These are phyloP conservation scores for Dendrocalamus sinicus DNA, from an alignment of 176 grass and related monocot genomes.

Conservation along the genomic window DNA sequence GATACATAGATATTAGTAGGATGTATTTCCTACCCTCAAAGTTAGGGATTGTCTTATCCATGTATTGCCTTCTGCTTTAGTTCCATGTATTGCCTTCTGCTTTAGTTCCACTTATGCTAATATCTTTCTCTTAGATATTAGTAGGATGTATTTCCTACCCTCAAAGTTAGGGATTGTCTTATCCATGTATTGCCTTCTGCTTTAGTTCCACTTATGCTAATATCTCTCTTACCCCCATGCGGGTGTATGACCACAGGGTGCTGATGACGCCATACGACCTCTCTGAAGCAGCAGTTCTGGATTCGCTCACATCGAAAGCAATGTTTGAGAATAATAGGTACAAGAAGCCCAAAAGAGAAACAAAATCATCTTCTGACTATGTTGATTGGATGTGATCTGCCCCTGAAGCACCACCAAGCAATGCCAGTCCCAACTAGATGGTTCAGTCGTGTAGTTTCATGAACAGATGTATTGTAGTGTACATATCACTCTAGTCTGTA, in stretches of 20 bases:
- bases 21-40: background rate
- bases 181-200: background rate
- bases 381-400: conserved; percentile 53
- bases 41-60: background rate
- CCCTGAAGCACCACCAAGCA: background rate
- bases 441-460: background rate
- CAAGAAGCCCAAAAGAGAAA: conserved; percentile 46
- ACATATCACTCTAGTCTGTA: background rate
- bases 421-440: background rate
- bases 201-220: background rate
- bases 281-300: conserved; percentile 50
- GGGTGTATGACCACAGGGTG: conserved; percentile 22
- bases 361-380: conserved; percentile 47
- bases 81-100: background rate
- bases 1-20: conserved; percentile 2
- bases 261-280: conserved; percentile 51
- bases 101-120: background rate
- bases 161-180: background rate
- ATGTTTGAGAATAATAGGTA: conserved; percentile 59
- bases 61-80: background rate
- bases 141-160: background rate
- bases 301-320: conserved; percentile 53
- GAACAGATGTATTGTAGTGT: conserved; percentile 12
- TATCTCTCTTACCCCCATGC: background rate
- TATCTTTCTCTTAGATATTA: background rate